Evolutionary conservation across 768 basidiomycete genomes (phyloP).

Genomic region (Suillus clintonianus): DNA sequence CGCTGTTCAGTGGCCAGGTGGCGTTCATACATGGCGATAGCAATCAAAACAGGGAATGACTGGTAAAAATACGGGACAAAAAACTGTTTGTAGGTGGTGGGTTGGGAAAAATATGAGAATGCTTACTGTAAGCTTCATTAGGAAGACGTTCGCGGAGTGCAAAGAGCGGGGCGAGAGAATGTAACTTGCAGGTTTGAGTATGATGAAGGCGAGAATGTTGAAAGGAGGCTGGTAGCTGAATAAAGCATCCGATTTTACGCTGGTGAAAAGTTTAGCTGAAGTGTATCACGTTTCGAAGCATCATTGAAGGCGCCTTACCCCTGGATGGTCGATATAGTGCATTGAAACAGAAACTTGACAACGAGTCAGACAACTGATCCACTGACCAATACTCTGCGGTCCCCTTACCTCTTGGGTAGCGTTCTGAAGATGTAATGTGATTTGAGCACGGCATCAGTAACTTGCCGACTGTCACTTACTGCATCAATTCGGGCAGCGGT

Average conservation of each 20-base stretch:
- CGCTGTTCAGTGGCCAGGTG: constrained; percentile 54
- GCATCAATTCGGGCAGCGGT: constrained; percentile 80
- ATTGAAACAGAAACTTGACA: constrained; percentile 80
- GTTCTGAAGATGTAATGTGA: constrained; percentile 38
- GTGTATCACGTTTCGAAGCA: not conserved
- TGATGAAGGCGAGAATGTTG: constrained; percentile 76
- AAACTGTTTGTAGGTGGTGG: constrained; percentile 1
- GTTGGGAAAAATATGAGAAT: not conserved
- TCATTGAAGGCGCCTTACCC: constrained; percentile 49
- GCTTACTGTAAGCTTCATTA: constrained; percentile 77
- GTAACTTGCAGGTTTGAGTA: constrained; percentile 81
- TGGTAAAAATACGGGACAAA: constrained; percentile 20
- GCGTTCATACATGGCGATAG: constrained; percentile 81
- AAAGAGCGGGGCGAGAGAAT: constrained; percentile 72
- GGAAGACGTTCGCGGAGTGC: constrained; percentile 84
- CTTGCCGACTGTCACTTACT: constrained; percentile 32
- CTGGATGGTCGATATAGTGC: constrained; percentile 84
- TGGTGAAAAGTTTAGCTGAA: constrained; percentile 27
- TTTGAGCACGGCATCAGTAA: not conserved
- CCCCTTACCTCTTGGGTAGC: constrained; percentile 56
- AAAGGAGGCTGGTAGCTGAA: constrained; percentile 94
- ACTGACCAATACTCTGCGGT: not conserved
- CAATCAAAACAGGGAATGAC: constrained; percentile 77
- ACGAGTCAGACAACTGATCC: constrained; percentile 16
- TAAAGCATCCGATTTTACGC: constrained; percentile 86